A percentile compares a stretch with the other conserved stretches of the same genome.
phyloP scores from a whole-genome alignment of 2,329 filamentous ascomycete species.

The Claviceps sp. region DNA sequence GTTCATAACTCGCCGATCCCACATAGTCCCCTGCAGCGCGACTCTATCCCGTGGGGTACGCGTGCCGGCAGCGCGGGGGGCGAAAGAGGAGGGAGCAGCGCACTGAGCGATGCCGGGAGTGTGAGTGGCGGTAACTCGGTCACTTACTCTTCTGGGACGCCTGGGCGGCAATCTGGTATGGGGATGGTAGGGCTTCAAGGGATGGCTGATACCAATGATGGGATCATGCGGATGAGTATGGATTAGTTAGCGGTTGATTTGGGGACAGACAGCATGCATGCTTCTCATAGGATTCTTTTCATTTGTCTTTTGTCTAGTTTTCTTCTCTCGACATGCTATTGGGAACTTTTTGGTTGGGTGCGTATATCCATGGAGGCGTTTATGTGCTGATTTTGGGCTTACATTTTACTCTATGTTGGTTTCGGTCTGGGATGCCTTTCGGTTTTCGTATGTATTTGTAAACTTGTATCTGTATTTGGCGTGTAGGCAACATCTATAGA shows the following conservation, averaged over 20 bases:
- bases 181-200: conserved; percentile 71
- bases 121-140: conserved; percentile 16
- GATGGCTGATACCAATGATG: conserved; percentile 92
- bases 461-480: no score
- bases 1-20: conserved; percentile 80
- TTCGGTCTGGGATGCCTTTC: no score
- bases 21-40: conserved; percentile 69
- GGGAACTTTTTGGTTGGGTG: no score
- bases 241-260: conserved; percentile 36
- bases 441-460: no score
- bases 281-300: background rate
- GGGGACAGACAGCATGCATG: background rate
- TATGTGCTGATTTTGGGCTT: no score
- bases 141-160: conserved; percentile 18
- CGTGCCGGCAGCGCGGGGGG: conserved; percentile 49
- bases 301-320: background rate
- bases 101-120: conserved; percentile 37
- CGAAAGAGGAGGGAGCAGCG: conserved; percentile 37
- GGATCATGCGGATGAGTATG: conserved; percentile 94
- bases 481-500: no score
- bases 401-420: no score
- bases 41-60: conserved; percentile 58
- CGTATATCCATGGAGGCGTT: no score
- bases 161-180: conserved; percentile 37
- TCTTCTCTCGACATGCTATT: background rate